Evolutionary conservation across 2,329 filamentous ascomycete genomes (phyloP).

Genomic region (Botrytis galanthina): DNA sequence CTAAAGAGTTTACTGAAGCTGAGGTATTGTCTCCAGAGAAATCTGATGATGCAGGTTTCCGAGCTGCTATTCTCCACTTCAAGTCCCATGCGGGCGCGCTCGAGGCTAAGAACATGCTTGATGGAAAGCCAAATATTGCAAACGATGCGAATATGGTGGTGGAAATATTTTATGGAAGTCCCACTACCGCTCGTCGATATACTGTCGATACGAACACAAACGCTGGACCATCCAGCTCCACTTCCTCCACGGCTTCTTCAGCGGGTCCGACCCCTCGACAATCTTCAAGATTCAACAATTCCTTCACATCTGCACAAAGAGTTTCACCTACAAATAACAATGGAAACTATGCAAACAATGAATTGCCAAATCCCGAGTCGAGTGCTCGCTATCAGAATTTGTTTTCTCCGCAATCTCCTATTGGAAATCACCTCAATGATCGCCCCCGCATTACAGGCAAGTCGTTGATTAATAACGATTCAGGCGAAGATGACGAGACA

Average conservation of each 20-base stretch:
- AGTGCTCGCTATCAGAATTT: constrained; percentile 57
- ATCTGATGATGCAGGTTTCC: constrained; percentile 50
- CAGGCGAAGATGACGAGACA: constrained; percentile 68
- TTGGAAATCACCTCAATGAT: constrained; percentile 67
- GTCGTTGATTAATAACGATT: constrained; percentile 68
- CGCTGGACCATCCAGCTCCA: constrained; percentile 42
- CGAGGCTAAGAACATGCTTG: constrained; percentile 56
- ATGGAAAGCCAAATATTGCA: constrained; percentile 53
- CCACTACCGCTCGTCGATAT: constrained; percentile 47
- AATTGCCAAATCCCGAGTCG: constrained; percentile 58
- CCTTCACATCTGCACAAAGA: constrained; percentile 49
- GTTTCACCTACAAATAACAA: constrained; percentile 57
- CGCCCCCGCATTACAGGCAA: constrained; percentile 62
- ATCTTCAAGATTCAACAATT: constrained; percentile 54
- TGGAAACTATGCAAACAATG: constrained; percentile 52
- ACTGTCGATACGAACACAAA: constrained; percentile 50
- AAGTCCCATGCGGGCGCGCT: constrained; percentile 51
- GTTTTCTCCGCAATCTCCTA: constrained; percentile 72
- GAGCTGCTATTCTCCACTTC: constrained; percentile 54
- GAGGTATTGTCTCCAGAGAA: constrained; percentile 51
- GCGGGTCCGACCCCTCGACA: constrained; percentile 34
- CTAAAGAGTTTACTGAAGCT: constrained; percentile 52
- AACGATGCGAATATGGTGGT: constrained; percentile 54
- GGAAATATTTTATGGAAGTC: constrained; percentile 50
- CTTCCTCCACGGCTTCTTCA: constrained; percentile 45